A percentile compares a stretch with the other conserved stretches of the same genome.
phyloP scores from a whole-genome alignment of 768 basidiomycete species.

The Agaricus subrufescens region DNA sequence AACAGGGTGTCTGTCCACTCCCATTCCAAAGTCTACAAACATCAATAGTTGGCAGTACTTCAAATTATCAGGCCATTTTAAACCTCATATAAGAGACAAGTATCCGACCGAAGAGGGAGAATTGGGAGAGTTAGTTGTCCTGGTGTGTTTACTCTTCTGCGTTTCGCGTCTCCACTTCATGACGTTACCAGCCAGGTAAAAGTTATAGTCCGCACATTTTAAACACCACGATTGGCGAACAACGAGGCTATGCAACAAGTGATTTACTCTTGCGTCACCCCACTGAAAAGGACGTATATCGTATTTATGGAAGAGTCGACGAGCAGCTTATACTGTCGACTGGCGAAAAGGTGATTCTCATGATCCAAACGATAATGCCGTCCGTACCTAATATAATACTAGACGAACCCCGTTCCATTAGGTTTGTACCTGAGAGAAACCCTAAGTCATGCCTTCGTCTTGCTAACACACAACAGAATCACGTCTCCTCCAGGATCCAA shows the following conservation, averaged over 20 bases:
- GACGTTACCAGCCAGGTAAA: too few species aligned
- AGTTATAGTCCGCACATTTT: conserved; percentile 14
- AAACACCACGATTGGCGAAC: conserved; percentile 27
- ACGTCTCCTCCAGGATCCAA: conserved; percentile 28
- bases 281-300: conserved; percentile 26
- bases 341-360: conserved; percentile 23
- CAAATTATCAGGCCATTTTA: not conserved
- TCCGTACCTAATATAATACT: not conserved
- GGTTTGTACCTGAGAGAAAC: not conserved
- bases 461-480: conserved; percentile 9
- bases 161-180: too few species aligned
- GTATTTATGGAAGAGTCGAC: conserved; percentile 34
- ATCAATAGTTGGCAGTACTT: not conserved
- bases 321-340: conserved; percentile 40
- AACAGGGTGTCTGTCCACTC: not conserved
- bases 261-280: conserved; percentile 38
- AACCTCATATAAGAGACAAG: not conserved
- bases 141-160: too few species aligned
- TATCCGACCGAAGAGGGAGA: not conserved
- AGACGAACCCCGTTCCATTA: conserved; percentile 9
- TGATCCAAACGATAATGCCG: not conserved
- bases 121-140: not conserved
- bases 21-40: not conserved
- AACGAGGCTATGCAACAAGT: conserved; percentile 28
- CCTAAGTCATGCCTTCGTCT: not conserved